phyloP scores from a whole-genome alignment of 208 protist species.

The Leishmania lainsoni region DNA sequence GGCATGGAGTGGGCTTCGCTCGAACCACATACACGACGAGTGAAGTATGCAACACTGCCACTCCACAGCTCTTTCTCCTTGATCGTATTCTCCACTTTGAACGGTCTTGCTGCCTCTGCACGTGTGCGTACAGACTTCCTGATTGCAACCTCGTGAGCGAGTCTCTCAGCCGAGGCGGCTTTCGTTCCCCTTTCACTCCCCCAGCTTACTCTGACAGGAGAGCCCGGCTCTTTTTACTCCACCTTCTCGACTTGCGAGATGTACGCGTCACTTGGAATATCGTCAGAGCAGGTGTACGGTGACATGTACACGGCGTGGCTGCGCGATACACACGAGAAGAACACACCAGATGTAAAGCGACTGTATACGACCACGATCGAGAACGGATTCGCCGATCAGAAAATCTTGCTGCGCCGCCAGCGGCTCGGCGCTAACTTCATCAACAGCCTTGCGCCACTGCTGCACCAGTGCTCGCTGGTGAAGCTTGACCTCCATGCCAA shows the following conservation, averaged over 20 bases:
- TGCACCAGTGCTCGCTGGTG: constrained; percentile 67
- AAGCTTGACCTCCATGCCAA: constrained; percentile 87
- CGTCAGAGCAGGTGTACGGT: constrained; percentile 81
- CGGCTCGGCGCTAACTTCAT: constrained; percentile 80
- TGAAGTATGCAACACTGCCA: neutral
- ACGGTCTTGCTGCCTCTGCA: no score
- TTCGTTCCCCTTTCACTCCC: neutral
- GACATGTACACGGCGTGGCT: constrained; percentile 87
- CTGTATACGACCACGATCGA: constrained; percentile 84
- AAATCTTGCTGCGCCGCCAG: constrained; percentile 70
- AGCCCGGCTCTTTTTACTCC: neutral
- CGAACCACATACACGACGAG: no score
- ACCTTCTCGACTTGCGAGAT: constrained; percentile 18
- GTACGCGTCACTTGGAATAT: constrained; percentile 73
- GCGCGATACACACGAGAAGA: constrained; percentile 89
- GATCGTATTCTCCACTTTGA: neutral
- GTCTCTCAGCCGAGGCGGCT: no score
- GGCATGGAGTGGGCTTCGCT: neutral
- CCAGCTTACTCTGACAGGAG: neutral
- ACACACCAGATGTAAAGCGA: constrained; percentile 66
- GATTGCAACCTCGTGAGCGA: neutral
- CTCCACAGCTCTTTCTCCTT: neutral
- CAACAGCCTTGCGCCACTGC: constrained; percentile 60
- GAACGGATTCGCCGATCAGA: constrained; percentile 60
- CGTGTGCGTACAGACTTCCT: neutral